Conservation (phyloP, 495 filamentous ascomycete species). For the Talaromyces trachyspermus region DNA sequence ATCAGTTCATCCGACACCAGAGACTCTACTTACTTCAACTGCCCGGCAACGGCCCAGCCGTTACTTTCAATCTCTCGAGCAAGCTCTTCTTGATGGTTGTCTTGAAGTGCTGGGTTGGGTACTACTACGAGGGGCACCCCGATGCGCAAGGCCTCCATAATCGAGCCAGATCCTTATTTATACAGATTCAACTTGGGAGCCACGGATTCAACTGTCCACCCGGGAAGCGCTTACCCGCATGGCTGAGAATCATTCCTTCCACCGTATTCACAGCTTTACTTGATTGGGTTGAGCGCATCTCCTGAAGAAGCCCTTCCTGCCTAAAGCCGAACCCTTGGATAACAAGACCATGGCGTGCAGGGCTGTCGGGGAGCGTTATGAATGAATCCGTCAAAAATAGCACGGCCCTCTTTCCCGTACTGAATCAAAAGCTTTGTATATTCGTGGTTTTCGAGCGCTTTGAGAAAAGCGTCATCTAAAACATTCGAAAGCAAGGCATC, state of each 20-base stretch:
- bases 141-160: slow-evolving; percentile 68
- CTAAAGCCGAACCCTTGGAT: slow-evolving; percentile 63
- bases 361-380: slow-evolving; percentile 10
- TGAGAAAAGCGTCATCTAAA: slow-evolving; percentile 53
- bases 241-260: slow-evolving; percentile 67
- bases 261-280: slow-evolving; percentile 13
- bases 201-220: neutral
- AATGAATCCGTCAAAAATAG: slow-evolving; percentile 34
- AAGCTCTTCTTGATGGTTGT: slow-evolving; percentile 88
- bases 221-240: slow-evolving; percentile 59
- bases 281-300: slow-evolving; percentile 47
- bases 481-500: slow-evolving; percentile 57
- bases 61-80: slow-evolving; percentile 62
- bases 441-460: slow-evolving; percentile 38
- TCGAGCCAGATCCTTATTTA: slow-evolving; percentile 77
- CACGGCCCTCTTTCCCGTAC: slow-evolving; percentile 57
- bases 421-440: slow-evolving; percentile 69
- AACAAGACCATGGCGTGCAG: slow-evolving; percentile 31
- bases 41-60: slow-evolving; percentile 62
- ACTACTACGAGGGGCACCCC: slow-evolving; percentile 72
- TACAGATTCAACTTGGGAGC: slow-evolving; percentile 3
- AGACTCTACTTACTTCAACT: slow-evolving; percentile 46
- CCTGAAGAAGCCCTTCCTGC: slow-evolving; percentile 41
- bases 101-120: slow-evolving; percentile 72
- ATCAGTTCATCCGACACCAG: neutral